Conservation (phyloP, 495 filamentous ascomycete genomes). For the Apodospora peruviana region DNA sequence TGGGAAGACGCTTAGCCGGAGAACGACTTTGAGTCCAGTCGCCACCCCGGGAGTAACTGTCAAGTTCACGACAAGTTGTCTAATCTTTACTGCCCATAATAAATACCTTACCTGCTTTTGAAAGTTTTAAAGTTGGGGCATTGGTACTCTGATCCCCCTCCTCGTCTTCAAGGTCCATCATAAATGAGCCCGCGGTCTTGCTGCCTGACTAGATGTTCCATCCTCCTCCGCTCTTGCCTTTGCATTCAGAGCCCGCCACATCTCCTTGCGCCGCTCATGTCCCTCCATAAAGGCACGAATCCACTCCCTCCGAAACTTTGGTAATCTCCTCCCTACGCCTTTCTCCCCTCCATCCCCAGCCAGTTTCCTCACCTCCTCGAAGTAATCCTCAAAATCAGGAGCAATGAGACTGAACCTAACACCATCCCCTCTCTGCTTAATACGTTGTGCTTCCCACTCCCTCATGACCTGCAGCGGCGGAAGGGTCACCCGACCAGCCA, state of each 20-base stretch:
- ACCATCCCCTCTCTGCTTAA: constrained; percentile 44
- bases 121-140: neutral
- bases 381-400: constrained; percentile 52
- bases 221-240: constrained; percentile 14
- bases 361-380: constrained; percentile 41
- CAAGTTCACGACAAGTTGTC: neutral
- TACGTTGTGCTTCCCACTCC: constrained; percentile 48
- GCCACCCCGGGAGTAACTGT: no score
- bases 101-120: neutral
- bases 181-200: no score
- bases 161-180: no score
- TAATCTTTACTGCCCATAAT: neutral
- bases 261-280: constrained; percentile 41
- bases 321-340: constrained; percentile 36
- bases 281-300: constrained; percentile 43
- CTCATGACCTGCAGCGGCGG: constrained; percentile 37
- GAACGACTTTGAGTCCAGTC: no score
- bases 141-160: no score
- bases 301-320: constrained; percentile 44
- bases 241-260: constrained; percentile 43
- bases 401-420: constrained; percentile 44
- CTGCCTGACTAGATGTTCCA: neutral
- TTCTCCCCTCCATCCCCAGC: constrained; percentile 42
- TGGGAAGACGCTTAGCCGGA: no score
- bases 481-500: constrained; percentile 34